These are phyloP conservation scores for Phytophthora nicotianae DNA, from an alignment of 352 stramenopile genomes.

Conservation along the genomic window DNA sequence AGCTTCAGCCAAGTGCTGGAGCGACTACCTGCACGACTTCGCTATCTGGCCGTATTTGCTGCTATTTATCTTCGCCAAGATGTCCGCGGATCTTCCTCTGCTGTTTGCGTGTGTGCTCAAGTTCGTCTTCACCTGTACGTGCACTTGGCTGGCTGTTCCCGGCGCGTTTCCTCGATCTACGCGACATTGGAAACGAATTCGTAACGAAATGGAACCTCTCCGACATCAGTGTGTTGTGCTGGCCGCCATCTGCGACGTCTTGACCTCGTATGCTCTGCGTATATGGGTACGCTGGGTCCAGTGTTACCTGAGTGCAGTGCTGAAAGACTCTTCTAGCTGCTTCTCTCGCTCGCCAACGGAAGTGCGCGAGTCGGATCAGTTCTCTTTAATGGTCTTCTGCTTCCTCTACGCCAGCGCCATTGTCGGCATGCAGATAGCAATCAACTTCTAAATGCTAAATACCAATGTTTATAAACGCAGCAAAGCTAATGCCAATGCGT, in stretches of 20 bases:
- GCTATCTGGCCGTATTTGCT: slow-evolving; percentile 78
- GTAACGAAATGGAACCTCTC: slow-evolving; percentile 49
- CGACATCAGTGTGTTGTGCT: slow-evolving; percentile 60
- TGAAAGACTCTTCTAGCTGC: slow-evolving; percentile 36
- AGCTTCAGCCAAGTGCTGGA: slow-evolving; percentile 18
- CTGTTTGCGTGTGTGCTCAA: slow-evolving; percentile 63
- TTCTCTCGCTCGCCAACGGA: slow-evolving; percentile 50
- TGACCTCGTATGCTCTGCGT: slow-evolving; percentile 64
- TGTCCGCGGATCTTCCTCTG: slow-evolving; percentile 44
- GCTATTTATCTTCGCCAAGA: slow-evolving; percentile 55
- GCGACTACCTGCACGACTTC: slow-evolving; percentile 76
- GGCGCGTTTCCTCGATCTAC: slow-evolving; percentile 62
- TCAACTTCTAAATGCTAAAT: slow-evolving; percentile 42
- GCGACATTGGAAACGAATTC: slow-evolving; percentile 52
- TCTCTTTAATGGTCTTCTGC: slow-evolving; percentile 52
- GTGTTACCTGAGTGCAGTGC: slow-evolving; percentile 47
- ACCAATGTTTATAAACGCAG: no score
- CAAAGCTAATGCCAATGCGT: neutral
- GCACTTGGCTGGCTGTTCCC: slow-evolving; percentile 69
- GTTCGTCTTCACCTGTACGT: slow-evolving; percentile 71
- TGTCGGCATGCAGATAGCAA: slow-evolving; percentile 67
- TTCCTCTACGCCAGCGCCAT: slow-evolving; percentile 67
- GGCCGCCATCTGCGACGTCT: slow-evolving; percentile 55
- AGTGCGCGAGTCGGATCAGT: slow-evolving; percentile 66
- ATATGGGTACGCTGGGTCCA: slow-evolving; percentile 65